phyloP scores from a whole-genome alignment of 2,329 filamentous ascomycete species.

The Myriosclerotinia duriaeana region DNA sequence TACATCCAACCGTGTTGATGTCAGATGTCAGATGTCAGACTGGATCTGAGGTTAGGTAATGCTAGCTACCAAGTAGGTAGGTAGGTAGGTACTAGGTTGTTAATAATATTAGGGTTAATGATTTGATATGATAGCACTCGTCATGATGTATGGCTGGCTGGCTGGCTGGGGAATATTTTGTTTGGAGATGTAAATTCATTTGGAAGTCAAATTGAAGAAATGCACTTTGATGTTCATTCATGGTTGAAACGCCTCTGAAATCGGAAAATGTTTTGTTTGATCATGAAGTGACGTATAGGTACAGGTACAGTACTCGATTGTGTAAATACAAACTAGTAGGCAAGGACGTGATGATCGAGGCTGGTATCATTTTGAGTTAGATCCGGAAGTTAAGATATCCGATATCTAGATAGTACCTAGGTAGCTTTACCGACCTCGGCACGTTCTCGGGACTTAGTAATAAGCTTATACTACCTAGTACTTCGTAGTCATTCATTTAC shows the following conservation, averaged over 20 bases:
- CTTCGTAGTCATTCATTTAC: background rate
- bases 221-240: background rate
- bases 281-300: background rate
- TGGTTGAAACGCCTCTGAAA: conserved; percentile 15
- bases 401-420: background rate
- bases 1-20: background rate
- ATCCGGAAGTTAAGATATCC: background rate
- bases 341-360: conserved; percentile 1
- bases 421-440: too few relatives aligned
- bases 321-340: too few relatives aligned
- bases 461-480: background rate
- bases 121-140: background rate
- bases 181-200: too few relatives aligned
- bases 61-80: background rate
- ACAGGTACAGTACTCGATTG: background rate
- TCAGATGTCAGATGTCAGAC: background rate
- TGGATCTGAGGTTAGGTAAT: too few relatives aligned
- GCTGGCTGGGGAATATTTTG: too few relatives aligned
- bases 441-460: too few relatives aligned
- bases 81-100: background rate
- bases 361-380: background rate
- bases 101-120: background rate
- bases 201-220: too few relatives aligned
- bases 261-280: background rate
- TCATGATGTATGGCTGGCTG: background rate